Percentiles rank a stretch among this genome's conserved stretches.
Evolutionary conservation across 2,329 filamentous ascomycete species (phyloP).

Genomic region (Nannizziopsis barbatae): DNA sequence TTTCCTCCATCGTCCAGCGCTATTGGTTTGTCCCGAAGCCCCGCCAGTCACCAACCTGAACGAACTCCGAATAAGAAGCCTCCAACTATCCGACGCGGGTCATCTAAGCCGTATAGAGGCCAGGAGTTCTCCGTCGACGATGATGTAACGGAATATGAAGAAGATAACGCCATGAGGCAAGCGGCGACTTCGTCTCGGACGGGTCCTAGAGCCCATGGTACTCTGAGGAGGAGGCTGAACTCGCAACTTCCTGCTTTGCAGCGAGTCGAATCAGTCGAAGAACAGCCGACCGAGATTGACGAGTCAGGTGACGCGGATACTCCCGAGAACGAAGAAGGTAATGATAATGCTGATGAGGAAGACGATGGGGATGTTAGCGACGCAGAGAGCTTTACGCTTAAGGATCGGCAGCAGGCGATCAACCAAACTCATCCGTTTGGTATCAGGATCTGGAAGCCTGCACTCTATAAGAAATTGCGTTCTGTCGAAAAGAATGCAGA

Average conservation of each 20-base stretch:
- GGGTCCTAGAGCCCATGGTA: constrained; percentile 28
- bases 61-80: constrained; percentile 54
- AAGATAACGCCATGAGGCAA: constrained; percentile 37
- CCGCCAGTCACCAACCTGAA: constrained; percentile 29
- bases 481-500: constrained; percentile 95
- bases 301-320: constrained; percentile 14
- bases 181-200: constrained; percentile 26
- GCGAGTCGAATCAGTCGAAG: constrained; percentile 29
- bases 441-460: constrained; percentile 97
- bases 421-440: constrained; percentile 98
- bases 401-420: constrained; percentile 93
- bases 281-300: constrained; percentile 26
- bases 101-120: constrained; percentile 69
- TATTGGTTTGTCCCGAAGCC: constrained; percentile 33
- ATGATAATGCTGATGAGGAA: constrained; percentile 47
- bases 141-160: constrained; percentile 66
- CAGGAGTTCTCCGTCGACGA: constrained; percentile 88
- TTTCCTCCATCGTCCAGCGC: constrained; percentile 2
- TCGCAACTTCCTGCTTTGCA: constrained; percentile 24
- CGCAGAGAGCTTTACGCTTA: constrained; percentile 93
- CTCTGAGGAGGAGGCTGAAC: constrained; percentile 31
- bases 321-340: constrained; percentile 36
- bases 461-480: constrained; percentile 91
- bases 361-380: constrained; percentile 71
- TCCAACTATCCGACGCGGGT: constrained; percentile 58